Evolutionary conservation across 1,284 basidiomycete species (phyloP), one percentile per base, ranked within the genome.

Genomic region (Naganishia sp.): DNA sequence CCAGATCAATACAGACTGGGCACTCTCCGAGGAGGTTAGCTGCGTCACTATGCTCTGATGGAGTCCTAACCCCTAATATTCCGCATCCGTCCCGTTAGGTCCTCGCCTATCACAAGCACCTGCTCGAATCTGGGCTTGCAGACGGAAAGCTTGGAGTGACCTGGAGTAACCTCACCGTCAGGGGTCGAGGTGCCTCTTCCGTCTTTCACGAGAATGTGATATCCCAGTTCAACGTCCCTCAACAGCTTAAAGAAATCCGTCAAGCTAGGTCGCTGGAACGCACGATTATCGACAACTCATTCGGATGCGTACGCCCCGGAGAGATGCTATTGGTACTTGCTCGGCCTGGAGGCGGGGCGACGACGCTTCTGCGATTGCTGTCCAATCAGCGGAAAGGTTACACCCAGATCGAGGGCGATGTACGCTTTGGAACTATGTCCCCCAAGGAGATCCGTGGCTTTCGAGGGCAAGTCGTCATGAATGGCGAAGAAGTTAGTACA

Each of bases 241-340:
- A 42, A 15, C 53, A 55, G 13, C 10, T 55, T 16, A 55, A 42
- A 18, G 53, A 55, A 55, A 7, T 36, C 39, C 53, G 53, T 55
- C 53, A 42, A 23, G 53, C 53, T 31, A n/a, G 53, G 6, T 55
- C 36, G 3, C 13, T 55, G 31, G 21, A 39, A 42, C 31, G 53
- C 3, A 55, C n/a, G 5, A 55, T 55, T 36, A 55, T 55, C 13
- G 36, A 55, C 33, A 36, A 55, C 16, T 55, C 53, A 6, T 55
- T 55, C 21, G 53, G 53, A 39, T 55, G 53, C 21, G 53, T 55
- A 6, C 53, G 53, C 6, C 53, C 59, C 6, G 59, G 59, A 5
- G 59, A 63, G 6, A 63, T 63, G 59, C 36, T 63, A 6, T 21
- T 63, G 4, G 59, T 63, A 13, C 49, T 63, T 18, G 59, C 46